These are phyloP conservation scores for Akanthomyces lecanii DNA, from an alignment of 2,329 filamentous ascomycete genomes.

Conservation along the genomic window DNA sequence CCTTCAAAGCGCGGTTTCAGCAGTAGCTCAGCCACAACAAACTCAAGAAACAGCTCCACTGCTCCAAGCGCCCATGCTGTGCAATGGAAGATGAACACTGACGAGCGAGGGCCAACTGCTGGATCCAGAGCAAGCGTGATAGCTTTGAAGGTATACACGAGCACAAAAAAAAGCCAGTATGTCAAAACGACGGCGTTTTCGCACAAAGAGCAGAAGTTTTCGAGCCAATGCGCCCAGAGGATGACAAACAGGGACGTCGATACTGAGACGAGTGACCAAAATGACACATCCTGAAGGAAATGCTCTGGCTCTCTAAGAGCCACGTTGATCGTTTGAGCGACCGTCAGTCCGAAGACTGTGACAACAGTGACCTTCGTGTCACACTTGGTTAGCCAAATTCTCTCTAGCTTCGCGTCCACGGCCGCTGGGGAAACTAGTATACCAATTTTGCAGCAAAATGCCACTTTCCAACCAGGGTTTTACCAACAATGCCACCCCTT, in stretches of 20 bases:
- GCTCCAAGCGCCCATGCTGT: constrained; percentile 61
- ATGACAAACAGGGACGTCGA: constrained; percentile 65
- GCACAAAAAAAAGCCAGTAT: constrained; percentile 77
- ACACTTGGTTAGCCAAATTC: constrained; percentile 14
- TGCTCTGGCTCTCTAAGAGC: constrained; percentile 47
- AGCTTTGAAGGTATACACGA: constrained; percentile 69
- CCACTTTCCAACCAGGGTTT: constrained; percentile 73
- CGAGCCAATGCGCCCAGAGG: constrained; percentile 71
- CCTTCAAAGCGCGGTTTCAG: constrained; percentile 80
- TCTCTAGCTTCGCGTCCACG: constrained; percentile 14
- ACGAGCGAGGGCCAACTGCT: constrained; percentile 54
- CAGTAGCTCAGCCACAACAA: constrained; percentile 72
- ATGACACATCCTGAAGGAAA: constrained; percentile 72
- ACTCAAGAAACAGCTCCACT: constrained; percentile 65
- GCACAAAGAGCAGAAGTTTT: constrained; percentile 71
- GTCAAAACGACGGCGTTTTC: constrained; percentile 80
- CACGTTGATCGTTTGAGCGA: constrained; percentile 59
- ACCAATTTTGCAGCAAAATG: constrained; percentile 84
- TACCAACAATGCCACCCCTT: constrained; percentile 55
- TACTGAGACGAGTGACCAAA: constrained; percentile 68
- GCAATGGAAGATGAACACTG: constrained; percentile 69
- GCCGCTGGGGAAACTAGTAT: constrained; percentile 24
- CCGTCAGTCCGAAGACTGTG: constrained; percentile 63
- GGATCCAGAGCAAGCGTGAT: constrained; percentile 72
- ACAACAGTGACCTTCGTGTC: constrained; percentile 48